Conservation (phyloP, 345 rosid genomes). For the Arabidopsis thaliana region TAIR10.1 NC_003076.8:10117501-10118000, state of each 20-base stretch:
- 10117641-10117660: neutral
- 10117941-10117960: constrained; percentile 6
- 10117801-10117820: constrained; percentile 3
- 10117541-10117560: too few relatives aligned
- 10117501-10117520: neutral
- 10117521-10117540: neutral
- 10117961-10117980: neutral
- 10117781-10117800: neutral
- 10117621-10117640: neutral
- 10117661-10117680: constrained; percentile 6
- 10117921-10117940: neutral
- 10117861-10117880: neutral
- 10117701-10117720: neutral
- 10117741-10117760: neutral
- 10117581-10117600: constrained; percentile 6
- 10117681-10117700: neutral
- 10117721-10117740: neutral
- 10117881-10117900: neutral
- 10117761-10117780: constrained; percentile 18
- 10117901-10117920: neutral
- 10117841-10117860: neutral
- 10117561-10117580: neutral
- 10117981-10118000: neutral
- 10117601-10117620: constrained; percentile 4
- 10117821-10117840: neutral